Conservation (phyloP, 2,329 filamentous ascomycete genomes). For the Meredithiella fracta region DNA sequence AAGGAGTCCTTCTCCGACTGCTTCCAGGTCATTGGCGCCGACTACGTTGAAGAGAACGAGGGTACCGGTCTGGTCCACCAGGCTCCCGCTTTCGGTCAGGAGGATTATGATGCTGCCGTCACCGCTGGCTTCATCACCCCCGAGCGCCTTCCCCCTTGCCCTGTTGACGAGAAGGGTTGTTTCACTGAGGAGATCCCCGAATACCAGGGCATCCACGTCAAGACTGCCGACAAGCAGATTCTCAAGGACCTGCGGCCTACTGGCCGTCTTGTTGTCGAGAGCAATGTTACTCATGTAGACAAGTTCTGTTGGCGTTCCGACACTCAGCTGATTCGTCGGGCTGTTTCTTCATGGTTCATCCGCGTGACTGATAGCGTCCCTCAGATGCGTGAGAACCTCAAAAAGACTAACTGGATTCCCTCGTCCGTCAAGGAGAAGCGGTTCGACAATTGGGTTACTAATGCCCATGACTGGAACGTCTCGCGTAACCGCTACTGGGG, state of each 20-base stretch:
- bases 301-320: conserved; percentile 20
- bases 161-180: conserved; percentile 40
- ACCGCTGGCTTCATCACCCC: conserved; percentile 48
- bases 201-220: conserved; percentile 18
- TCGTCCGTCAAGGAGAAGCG: conserved; percentile 18
- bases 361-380: conserved; percentile 17
- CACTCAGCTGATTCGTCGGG: conserved; percentile 18
- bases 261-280: conserved; percentile 17
- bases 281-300: conserved; percentile 17
- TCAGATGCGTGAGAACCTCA: conserved; percentile 17
- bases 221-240: conserved; percentile 19
- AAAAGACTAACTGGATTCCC: conserved; percentile 18
- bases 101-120: conserved; percentile 55
- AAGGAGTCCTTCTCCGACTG: conserved; percentile 53
- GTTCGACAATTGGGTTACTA: conserved; percentile 19
- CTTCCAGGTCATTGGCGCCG: conserved; percentile 51
- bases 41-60: conserved; percentile 55
- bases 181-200: conserved; percentile 19
- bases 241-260: conserved; percentile 17
- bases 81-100: conserved; percentile 59
- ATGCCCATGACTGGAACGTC: conserved; percentile 18
- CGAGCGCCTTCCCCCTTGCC: conserved; percentile 48
- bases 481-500: conserved; percentile 19
- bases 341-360: conserved; percentile 20
- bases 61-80: conserved; percentile 64